A percentile compares a stretch with the other conserved stretches of the same genome.
phyloP scores from a whole-genome alignment of 2,329 filamentous ascomycete species.

The Trichoderma oligosporum region DNA sequence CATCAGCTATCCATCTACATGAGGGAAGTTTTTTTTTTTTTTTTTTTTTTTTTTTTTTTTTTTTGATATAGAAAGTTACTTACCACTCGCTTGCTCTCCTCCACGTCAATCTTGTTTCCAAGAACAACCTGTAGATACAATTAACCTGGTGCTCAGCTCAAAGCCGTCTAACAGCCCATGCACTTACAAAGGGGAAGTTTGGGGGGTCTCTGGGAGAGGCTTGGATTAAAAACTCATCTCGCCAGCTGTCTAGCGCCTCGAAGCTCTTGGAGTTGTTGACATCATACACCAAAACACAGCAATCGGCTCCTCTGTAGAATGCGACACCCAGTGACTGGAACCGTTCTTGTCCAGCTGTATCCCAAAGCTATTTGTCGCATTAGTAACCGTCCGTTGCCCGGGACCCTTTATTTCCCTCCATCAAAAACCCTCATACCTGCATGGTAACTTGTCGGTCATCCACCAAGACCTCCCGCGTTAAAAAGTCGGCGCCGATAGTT shows the following conservation, averaged over 20 bases:
- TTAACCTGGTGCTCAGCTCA: slow-evolving; percentile 21
- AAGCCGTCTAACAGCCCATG: too few relatives aligned
- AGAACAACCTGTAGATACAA: slow-evolving; percentile 69
- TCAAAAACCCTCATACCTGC: slow-evolving; percentile 62
- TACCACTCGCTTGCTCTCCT: slow-evolving; percentile 93
- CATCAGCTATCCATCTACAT: slow-evolving; percentile 14
- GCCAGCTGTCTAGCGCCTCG: slow-evolving; percentile 96
- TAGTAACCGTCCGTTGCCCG: neutral
- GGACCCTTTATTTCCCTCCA: slow-evolving; percentile 17
- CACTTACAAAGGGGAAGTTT: slow-evolving; percentile 86
- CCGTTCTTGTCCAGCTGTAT: slow-evolving; percentile 93
- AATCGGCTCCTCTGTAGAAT: slow-evolving; percentile 96
- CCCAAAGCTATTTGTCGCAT: slow-evolving; percentile 69
- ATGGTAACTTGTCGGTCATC: slow-evolving; percentile 97
- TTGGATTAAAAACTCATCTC: slow-evolving; percentile 97
- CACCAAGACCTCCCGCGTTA: slow-evolving; percentile 95
- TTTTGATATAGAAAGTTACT: slow-evolving; percentile 26
- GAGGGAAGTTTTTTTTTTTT: neutral
- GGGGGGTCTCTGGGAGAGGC: slow-evolving; percentile 94
- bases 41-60: neutral
- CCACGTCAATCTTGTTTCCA: slow-evolving; percentile 98
- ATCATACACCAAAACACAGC: slow-evolving; percentile 95
- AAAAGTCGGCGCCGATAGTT: slow-evolving; percentile 96
- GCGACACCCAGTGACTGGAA: slow-evolving; percentile 97
- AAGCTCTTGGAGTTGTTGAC: slow-evolving; percentile 99